These are phyloP conservation scores for Solanum hybrid DNA, from an alignment of 305 asterid species.

Conservation along the genomic window DNA sequence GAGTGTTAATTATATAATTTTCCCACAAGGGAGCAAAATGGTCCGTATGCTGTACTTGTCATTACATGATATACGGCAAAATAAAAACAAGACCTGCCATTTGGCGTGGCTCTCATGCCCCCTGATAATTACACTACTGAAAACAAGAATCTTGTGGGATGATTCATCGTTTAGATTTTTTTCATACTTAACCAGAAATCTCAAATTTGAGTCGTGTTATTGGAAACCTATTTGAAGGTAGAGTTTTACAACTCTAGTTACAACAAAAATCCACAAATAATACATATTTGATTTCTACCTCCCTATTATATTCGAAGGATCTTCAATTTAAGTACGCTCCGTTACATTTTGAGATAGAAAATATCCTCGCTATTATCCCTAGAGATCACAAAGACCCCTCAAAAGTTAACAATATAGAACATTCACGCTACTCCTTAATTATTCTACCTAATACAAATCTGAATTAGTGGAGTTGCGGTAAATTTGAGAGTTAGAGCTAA, in stretches of 20 bases:
- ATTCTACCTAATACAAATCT: not conserved
- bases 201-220: not conserved
- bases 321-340: not conserved
- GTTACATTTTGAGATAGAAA: too few species aligned
- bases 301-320: not conserved
- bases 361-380: too few species aligned
- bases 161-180: not conserved
- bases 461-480: not conserved
- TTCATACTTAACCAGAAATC: fast-evolving
- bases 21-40: conserved; percentile 5
- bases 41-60: conserved; percentile 1
- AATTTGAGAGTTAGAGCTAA: not conserved
- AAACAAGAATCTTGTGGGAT: not conserved
- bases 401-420: not conserved
- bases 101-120: not conserved
- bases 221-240: not conserved
- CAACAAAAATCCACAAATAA: too few species aligned
- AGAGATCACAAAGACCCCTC: too few species aligned
- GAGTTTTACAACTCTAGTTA: not conserved
- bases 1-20: not conserved
- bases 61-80: not conserved
- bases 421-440: not conserved
- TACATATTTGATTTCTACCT: not conserved
- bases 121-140: not conserved
- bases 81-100: not conserved